These are phyloP conservation scores for Setaria italica DNA, from an alignment of 202 grass and related monocot species.

Conservation along the genomic window DNA sequence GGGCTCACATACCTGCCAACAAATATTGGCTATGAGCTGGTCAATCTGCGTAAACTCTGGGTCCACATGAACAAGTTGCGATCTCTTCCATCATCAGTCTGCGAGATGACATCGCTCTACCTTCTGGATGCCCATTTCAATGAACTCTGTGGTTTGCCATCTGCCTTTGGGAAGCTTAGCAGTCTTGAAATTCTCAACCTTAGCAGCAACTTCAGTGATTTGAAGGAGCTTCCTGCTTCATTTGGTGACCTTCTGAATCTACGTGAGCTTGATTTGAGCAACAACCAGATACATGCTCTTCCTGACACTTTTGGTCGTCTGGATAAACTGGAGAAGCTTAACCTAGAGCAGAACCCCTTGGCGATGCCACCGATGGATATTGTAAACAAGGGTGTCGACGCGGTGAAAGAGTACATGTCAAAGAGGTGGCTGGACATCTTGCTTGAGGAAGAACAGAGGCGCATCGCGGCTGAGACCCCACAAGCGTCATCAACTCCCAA, in stretches of 20 bases:
- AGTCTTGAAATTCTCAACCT: constrained; percentile 81
- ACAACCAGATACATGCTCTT: constrained; percentile 90
- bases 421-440: constrained; percentile 70
- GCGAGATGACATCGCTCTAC: constrained; percentile 73
- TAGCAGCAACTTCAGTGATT: constrained; percentile 89
- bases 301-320: constrained; percentile 81
- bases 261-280: constrained; percentile 85
- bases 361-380: constrained; percentile 64
- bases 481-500: constrained; percentile 46
- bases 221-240: constrained; percentile 82
- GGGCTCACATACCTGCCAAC: constrained; percentile 85
- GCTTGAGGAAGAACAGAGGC: constrained; percentile 77
- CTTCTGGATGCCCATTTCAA: constrained; percentile 97
- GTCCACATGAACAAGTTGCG: constrained; percentile 89
- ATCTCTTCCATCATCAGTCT: constrained; percentile 80
- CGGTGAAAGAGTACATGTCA: constrained; percentile 81
- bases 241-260: constrained; percentile 88
- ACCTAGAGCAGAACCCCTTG: constrained; percentile 86
- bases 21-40: constrained; percentile 82
- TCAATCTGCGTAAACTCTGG: constrained; percentile 70
- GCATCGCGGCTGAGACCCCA: constrained; percentile 54
- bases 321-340: constrained; percentile 84
- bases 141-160: constrained; percentile 74
- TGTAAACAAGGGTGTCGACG: constrained; percentile 58
- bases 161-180: constrained; percentile 71